Conservation (phyloP, 768 basidiomycete species). For the Auricularia sp. region DNA sequence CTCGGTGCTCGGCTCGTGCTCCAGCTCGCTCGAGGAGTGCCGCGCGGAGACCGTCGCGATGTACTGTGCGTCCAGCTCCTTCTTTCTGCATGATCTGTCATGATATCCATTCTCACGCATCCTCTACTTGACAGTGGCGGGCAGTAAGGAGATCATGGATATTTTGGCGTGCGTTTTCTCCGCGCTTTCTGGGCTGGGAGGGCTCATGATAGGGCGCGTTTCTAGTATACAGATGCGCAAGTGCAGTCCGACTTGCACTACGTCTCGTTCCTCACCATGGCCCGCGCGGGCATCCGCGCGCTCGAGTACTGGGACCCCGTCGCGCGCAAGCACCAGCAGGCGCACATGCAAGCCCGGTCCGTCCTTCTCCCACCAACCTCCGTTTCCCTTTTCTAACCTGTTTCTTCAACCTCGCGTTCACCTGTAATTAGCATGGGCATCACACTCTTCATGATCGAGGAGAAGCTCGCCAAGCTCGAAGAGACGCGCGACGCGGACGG, state of each 20-base stretch:
- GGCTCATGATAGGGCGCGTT: no score
- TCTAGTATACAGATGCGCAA: conserved; percentile 54
- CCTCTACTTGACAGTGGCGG: conserved; percentile 39
- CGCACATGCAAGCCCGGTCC: conserved; percentile 84
- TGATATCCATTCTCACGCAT: neutral
- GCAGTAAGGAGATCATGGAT: conserved; percentile 63
- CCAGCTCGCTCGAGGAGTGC: conserved; percentile 87
- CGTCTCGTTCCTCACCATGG: conserved; percentile 77
- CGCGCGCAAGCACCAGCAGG: conserved; percentile 77
- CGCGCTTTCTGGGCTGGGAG: neutral
- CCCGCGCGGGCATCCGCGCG: conserved; percentile 67
- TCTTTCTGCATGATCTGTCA: neutral
- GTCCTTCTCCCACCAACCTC: conserved; percentile 8
- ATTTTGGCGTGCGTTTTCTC: conserved; percentile 58
- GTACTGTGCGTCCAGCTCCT: conserved; percentile 43
- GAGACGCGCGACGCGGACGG: conserved; percentile 51
- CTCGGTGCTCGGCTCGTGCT: conserved; percentile 76
- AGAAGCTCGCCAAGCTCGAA: conserved; percentile 60
- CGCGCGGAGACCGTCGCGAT: conserved; percentile 83
- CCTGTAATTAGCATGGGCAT: conserved; percentile 57
- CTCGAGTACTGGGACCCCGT: conserved; percentile 77
- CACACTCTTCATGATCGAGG: conserved; percentile 63
- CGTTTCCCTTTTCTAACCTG: no score
- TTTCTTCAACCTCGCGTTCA: neutral
- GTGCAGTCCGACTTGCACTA: conserved; percentile 72